Base-by-base conservation (phyloP, 805 yeast genomes). In the Wickerhamomyces hampshirensis region DNA sequence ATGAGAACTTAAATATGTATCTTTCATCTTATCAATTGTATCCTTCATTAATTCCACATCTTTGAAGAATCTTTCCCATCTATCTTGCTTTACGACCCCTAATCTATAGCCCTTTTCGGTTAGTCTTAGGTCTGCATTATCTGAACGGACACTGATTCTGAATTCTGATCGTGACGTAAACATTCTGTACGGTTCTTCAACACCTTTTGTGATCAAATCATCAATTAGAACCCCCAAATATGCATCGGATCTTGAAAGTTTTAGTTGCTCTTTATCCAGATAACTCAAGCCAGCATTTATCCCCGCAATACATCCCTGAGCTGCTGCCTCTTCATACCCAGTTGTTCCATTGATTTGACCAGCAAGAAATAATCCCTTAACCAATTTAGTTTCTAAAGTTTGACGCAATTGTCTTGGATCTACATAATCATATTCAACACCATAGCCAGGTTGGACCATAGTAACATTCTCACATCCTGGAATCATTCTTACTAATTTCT, bases 271-370 rank as follows among this genome's bases (percentile, higher is more conserved):
- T 18, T 59, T 50, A 7, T 56, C 55, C 23, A 50, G 53, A 10
- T 60, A 55, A 0, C 77, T 50, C 18, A 87, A 63, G 0, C 96
- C 96, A 0, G 98, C 97, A 58, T 93, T 93, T 27, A 89, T 80
- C 8, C 99, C 99, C 1, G 99, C 98, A 30, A 93, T 63, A 36
- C 87, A 70, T 1, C 99, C 99, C 54, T 93, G 98, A 0, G 98
- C 84, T 3, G 96, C 96, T 0, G 99, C 99, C 57, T 93, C 99
- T 63, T 93, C 99, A 51, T 93, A 93, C 0, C 99, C 99, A 0
- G 99, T 93, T 0, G 99, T 93, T 23, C 99, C 99, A 55, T 93
- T 93, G 28, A 93, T 93, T 59, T 93, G 99, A 2, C 99, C 99
- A 0, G 98, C 99, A 30, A 93, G 65, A 56, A 63, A 93, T 26